These are phyloP conservation scores for Aurantiochytrium sp. DNA, from an alignment of 108 stramenopile species.

Conservation along the genomic window DNA sequence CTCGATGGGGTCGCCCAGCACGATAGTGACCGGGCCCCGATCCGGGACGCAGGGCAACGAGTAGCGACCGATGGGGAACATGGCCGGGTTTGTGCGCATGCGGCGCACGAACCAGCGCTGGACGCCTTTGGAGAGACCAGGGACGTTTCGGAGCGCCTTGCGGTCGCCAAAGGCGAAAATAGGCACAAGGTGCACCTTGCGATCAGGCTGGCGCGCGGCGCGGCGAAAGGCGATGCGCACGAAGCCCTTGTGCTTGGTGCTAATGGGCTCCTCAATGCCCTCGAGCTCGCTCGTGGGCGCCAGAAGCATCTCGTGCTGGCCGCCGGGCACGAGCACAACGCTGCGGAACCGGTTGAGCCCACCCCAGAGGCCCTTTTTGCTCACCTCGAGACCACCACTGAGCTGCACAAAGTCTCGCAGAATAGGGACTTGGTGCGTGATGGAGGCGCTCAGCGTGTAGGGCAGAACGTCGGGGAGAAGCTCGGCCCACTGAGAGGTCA, in stretches of 20 bases:
- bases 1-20: not conserved
- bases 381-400: conserved; percentile 10
- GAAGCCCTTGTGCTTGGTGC: conserved; percentile 10
- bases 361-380: not conserved
- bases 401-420: not conserved
- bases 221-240: conserved; percentile 8
- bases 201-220: not conserved
- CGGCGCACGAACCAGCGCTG: not conserved
- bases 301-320: conserved; percentile 2
- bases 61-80: conserved; percentile 19
- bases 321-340: conserved; percentile 18
- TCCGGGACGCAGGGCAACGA: not conserved
- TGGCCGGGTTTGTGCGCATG: not conserved
- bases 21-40: not conserved
- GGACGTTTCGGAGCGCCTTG: not conserved
- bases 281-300: not conserved
- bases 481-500: not conserved
- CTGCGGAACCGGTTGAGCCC: not conserved
- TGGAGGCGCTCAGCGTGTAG: not conserved
- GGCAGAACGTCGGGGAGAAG: not conserved
- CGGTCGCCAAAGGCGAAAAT: conserved; percentile 21
- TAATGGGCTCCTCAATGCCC: not conserved
- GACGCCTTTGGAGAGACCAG: not conserved
- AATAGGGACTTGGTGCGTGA: not conserved
- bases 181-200: not conserved